A percentile compares a stretch with the other conserved stretches of the same genome.
Conservation (phyloP, 2,329 filamentous ascomycete genomes). For the Ambrosiella cleistominuta region DNA sequence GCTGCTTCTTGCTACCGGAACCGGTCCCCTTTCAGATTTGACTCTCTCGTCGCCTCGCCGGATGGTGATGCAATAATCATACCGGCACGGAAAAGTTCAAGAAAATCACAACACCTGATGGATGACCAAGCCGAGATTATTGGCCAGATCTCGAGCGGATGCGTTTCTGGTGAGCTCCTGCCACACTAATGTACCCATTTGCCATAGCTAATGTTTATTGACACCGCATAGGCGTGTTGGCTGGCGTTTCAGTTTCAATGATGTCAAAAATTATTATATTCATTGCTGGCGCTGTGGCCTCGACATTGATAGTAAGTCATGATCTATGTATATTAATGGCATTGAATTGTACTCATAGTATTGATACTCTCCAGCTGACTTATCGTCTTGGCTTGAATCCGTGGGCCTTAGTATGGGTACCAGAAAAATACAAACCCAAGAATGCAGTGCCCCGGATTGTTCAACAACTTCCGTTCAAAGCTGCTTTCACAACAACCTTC, state of each 20-base stretch:
- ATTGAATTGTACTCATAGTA: too few species aligned
- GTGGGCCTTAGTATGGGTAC: conserved; percentile 19
- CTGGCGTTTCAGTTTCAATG: conserved; percentile 46
- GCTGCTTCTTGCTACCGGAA: not conserved
- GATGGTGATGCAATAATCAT: not conserved
- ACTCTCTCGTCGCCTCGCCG: not conserved
- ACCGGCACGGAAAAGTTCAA: not conserved
- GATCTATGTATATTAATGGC: not conserved
- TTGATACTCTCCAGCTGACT: conserved; percentile 21
- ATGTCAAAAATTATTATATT: conserved; percentile 56
- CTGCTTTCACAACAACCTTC: conserved; percentile 57
- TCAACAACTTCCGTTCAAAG: conserved; percentile 43
- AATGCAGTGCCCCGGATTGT: conserved; percentile 6
- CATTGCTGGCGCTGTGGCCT: conserved; percentile 45
- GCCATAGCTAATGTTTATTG: not conserved
- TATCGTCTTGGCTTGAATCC: conserved; percentile 27
- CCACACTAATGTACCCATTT: not conserved
- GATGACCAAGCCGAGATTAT: conserved; percentile 9
- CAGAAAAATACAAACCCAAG: conserved; percentile 9
- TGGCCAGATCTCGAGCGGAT: conserved; percentile 35
- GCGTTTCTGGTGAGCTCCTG: conserved; percentile 28
- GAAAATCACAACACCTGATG: not conserved
- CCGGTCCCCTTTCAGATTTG: not conserved
- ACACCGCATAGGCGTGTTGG: conserved; percentile 33
- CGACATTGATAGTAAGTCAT: conserved; percentile 41